Base-by-base conservation (phyloP, 345 rosid genomes). In the Hypericum androsaemum region DNA sequence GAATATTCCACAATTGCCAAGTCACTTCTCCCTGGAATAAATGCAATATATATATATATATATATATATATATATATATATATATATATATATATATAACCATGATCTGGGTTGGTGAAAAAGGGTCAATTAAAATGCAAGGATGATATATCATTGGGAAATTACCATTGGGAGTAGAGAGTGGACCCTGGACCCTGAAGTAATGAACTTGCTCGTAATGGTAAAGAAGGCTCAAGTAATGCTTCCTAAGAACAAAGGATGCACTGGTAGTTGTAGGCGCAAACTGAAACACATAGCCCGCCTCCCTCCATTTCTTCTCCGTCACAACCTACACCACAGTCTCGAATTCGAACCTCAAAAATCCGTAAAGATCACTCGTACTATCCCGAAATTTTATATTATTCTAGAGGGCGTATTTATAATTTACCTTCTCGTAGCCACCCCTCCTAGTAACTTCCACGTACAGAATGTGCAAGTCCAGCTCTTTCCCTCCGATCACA, bases 221-320 rank as follows among this genome's bases (percentile, higher is more conserved):
- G 64, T 71, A 90, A 41, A 90, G 92, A 62, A 86, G 84, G 47
- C 77, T 70, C 10, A 67, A 75, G 59, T 90, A 90, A 59, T 90
- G 96, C 72, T 86, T 90, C 72, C 85, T 84, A 62, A 90, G 66
- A 40, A 86, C 98, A 57, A 79, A 90, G 14, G 98, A 90, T 49
- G 98, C 98, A 64, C 98, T 90, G 40, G 98, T 90, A 43, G 98
- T 90, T 3, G 94, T 90, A 17, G 96, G 69, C 50, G 94, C 80
- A 70, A 90, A 90, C 56, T 57, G 76, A 71, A 90, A 90, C 53
- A 86, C 89, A 43, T 76, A 72, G 35, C 98, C 95, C 58, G 86
- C 98, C 80, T 90, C 98, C 76, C 94, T 90, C 98, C 98, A 90
- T 74, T 86, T 90, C 76, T 90, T 90, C 69, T 90, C 98, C 39